These are phyloP conservation scores for Mercurialis annua DNA, from an alignment of 345 rosid species.

Conservation along the genomic window DNA sequence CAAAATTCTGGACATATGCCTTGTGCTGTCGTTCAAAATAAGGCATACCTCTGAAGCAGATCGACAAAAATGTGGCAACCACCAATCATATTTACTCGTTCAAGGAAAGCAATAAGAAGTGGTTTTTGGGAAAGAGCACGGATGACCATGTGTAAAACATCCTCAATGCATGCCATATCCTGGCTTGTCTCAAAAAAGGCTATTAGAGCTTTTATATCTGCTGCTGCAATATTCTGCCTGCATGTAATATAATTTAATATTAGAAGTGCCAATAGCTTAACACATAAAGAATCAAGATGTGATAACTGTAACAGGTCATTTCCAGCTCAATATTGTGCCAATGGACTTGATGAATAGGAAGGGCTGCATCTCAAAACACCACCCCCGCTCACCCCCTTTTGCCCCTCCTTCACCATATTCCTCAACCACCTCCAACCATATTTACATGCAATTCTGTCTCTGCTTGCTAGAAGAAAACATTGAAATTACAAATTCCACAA, in stretches of 20 bases:
- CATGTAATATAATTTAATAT: slow-evolving; percentile 19
- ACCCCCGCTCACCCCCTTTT: not conserved
- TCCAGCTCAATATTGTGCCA: not conserved
- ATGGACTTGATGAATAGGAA: not conserved
- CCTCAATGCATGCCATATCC: slow-evolving; percentile 91
- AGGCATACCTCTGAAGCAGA: slow-evolving; percentile 76
- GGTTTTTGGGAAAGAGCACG: slow-evolving; percentile 77
- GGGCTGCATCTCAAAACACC: too few relatives aligned
- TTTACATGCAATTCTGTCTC: not conserved
- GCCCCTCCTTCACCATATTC: not conserved
- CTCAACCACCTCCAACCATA: not conserved
- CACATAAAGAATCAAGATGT: not conserved
- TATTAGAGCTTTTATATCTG: slow-evolving; percentile 68
- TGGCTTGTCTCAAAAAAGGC: slow-evolving; percentile 86
- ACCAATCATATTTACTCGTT: slow-evolving; percentile 78
- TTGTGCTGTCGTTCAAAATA: not conserved
- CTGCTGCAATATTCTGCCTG: slow-evolving; percentile 70
- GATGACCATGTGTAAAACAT: slow-evolving; percentile 84
- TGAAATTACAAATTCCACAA: slow-evolving; percentile 2
- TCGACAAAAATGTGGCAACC: slow-evolving; percentile 84
- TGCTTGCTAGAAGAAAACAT: not conserved
- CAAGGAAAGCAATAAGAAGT: slow-evolving; percentile 72
- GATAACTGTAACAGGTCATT: not conserved
- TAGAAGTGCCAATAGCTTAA: slow-evolving; percentile 5
- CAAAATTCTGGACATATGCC: not conserved